A percentile compares a stretch with the other conserved stretches of the same genome.
Evolutionary conservation across 1,284 basidiomycete species (phyloP).

Genomic region (Ceratobasidium sp.): DNA sequence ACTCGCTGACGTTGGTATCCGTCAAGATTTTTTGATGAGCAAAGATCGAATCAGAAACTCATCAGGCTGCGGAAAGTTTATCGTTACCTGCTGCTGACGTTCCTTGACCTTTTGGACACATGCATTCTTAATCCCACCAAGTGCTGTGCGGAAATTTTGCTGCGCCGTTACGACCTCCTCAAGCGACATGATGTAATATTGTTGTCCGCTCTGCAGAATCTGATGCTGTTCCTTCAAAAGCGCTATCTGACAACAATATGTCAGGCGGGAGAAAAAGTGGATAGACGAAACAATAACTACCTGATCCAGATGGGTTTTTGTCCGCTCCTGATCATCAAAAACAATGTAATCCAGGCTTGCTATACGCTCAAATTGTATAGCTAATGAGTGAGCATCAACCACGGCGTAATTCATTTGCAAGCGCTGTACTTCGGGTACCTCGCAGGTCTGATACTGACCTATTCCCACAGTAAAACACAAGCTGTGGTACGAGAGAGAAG

Average conservation of each 20-base stretch:
- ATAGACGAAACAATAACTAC: neutral
- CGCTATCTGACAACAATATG: conserved; percentile 10
- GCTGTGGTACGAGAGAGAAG: neutral
- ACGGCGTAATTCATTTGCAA: conserved; percentile 31
- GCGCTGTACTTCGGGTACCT: conserved; percentile 21
- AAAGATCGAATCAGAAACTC: too few relatives aligned
- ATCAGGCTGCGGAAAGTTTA: too few relatives aligned
- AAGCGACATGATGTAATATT: conserved; percentile 24
- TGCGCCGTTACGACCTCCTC: conserved; percentile 7
- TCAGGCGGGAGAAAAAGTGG: conserved; percentile 7
- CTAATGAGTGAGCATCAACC: conserved; percentile 1
- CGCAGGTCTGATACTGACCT: conserved; percentile 11
- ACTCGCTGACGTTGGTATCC: too few relatives aligned
- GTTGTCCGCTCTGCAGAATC: conserved; percentile 19
- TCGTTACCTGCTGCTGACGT: conserved; percentile 1
- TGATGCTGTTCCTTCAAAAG: conserved; percentile 30
- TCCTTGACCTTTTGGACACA: conserved; percentile 16
- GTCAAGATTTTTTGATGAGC: too few relatives aligned
- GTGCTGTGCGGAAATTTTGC: conserved; percentile 7
- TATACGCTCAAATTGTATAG: conserved; percentile 25
- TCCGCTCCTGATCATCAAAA: conserved; percentile 19
- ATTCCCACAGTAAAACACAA: neutral
- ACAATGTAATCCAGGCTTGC: conserved; percentile 16
- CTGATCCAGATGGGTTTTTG: conserved; percentile 14
- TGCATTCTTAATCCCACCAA: conserved; percentile 7